These are phyloP conservation scores for Elsinoe arachidis DNA, from an alignment of 2,329 filamentous ascomycete genomes.

Conservation along the genomic window DNA sequence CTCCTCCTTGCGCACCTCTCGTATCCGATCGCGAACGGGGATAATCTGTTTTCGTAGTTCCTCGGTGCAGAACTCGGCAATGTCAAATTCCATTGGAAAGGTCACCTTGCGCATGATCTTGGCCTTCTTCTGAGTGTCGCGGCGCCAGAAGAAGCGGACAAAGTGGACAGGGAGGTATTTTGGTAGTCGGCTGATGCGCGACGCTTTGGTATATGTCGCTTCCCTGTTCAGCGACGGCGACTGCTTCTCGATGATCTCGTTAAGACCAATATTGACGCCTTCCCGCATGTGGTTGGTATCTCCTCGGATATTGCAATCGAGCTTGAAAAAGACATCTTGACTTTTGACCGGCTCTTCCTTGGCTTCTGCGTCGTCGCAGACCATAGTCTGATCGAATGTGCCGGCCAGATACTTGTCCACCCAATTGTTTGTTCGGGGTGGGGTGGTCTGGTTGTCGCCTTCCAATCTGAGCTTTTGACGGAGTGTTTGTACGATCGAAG, in stretches of 20 bases:
- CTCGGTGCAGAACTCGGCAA: conserved; percentile 91
- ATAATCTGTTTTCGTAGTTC: conserved; percentile 73
- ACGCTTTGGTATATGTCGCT: conserved; percentile 79
- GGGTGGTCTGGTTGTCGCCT: conserved; percentile 42
- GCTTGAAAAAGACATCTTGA: conserved; percentile 75
- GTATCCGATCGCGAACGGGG: conserved; percentile 91
- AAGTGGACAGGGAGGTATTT: conserved; percentile 97
- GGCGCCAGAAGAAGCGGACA: conserved; percentile 96
- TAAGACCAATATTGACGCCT: conserved; percentile 71
- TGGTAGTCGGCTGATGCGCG: conserved; percentile 79
- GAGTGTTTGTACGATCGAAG: conserved; percentile 80
- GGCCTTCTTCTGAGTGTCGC: conserved; percentile 91
- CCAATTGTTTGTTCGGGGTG: conserved; percentile 23
- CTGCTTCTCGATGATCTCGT: conserved; percentile 84
- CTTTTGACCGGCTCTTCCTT: conserved; percentile 60
- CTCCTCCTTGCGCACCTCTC: conserved; percentile 90
- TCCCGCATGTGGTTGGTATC: conserved; percentile 85
- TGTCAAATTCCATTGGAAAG: conserved; percentile 86
- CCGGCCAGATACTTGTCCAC: conserved; percentile 88
- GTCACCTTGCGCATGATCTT: conserved; percentile 99
- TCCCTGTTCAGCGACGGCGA: conserved; percentile 70
- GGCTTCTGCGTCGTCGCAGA: conserved; percentile 75
- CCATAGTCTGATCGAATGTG: conserved; percentile 65
- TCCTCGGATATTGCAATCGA: conserved; percentile 89
- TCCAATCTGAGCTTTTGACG: conserved; percentile 65